A percentile compares a stretch with the other conserved stretches of the same genome.
Conservation (phyloP, 768 basidiomycete species). For the Trametes elegans region DNA sequence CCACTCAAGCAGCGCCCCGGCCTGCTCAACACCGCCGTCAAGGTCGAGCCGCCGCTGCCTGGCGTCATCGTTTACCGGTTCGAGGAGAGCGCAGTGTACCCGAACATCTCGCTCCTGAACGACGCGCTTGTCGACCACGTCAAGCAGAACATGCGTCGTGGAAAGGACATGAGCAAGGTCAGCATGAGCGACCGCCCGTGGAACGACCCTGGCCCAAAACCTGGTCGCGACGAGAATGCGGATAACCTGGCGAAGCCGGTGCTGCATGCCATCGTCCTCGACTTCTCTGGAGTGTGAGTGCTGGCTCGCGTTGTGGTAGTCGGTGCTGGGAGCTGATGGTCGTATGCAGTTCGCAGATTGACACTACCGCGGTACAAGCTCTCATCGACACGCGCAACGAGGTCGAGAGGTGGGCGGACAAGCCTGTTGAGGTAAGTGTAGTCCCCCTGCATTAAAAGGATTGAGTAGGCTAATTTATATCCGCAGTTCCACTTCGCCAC, state of each 20-base stretch:
- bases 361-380: conserved; percentile 89
- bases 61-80: conserved; percentile 91
- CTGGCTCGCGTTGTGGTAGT: background rate
- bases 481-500: conserved; percentile 92
- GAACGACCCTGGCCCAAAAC: conserved; percentile 86
- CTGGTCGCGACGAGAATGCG: conserved; percentile 47
- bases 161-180: conserved; percentile 66
- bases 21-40: conserved; percentile 65
- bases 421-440: conserved; percentile 66
- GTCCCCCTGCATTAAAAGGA: too few species aligned
- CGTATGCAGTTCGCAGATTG: conserved; percentile 68
- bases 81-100: conserved; percentile 88
- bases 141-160: conserved; percentile 71
- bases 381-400: conserved; percentile 85
- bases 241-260: conserved; percentile 57
- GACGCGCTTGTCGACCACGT: conserved; percentile 78
- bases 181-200: conserved; percentile 77
- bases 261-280: conserved; percentile 85
- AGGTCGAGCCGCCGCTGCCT: conserved; percentile 74
- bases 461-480: background rate
- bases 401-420: conserved; percentile 86
- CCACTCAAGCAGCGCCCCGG: conserved; percentile 60
- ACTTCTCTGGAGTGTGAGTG: conserved; percentile 80
- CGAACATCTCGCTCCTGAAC: conserved; percentile 71
- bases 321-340: background rate